Conservation (phyloP, 129 eudicot species). For the Kitagawia praeruptora region DNA sequence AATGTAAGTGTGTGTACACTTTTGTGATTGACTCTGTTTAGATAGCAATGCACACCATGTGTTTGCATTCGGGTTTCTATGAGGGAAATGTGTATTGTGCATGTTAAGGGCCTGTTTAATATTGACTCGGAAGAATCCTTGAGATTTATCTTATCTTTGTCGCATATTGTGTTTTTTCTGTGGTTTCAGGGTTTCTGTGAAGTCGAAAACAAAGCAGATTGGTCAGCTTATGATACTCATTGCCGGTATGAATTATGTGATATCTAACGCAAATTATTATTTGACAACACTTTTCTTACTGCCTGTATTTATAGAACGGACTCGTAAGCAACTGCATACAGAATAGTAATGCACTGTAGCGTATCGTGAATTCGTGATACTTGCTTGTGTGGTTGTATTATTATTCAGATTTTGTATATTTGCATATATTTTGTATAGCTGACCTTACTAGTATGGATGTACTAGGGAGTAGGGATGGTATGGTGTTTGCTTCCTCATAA, state of each 20-base stretch:
- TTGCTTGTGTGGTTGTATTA: neutral
- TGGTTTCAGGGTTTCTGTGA: constrained; percentile 55
- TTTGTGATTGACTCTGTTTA: neutral
- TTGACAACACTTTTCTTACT: neutral
- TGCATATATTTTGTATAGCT: neutral
- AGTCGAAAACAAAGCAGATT: constrained; percentile 70
- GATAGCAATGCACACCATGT: constrained; percentile 19
- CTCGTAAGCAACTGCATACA: neutral
- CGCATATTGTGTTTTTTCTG: neutral
- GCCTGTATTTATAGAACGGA: neutral
- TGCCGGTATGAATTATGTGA: constrained; percentile 45
- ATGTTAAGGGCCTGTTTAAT: neutral
- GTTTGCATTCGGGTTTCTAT: constrained; percentile 34
- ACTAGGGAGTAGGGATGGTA: neutral
- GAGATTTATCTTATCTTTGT: neutral
- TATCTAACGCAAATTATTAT: constrained; percentile 1
- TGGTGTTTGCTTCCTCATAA: neutral
- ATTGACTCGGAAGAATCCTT: neutral
- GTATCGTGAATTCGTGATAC: too few relatives aligned
- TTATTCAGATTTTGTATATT: neutral
- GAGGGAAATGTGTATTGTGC: neutral
- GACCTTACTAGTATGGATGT: neutral
- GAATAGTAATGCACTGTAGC: neutral
- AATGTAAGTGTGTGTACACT: too few relatives aligned
- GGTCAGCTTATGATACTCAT: constrained; percentile 63